phyloP scores from a whole-genome alignment of 148 eudicot genomes.

The Chenopodium berlandieri region DNA sequence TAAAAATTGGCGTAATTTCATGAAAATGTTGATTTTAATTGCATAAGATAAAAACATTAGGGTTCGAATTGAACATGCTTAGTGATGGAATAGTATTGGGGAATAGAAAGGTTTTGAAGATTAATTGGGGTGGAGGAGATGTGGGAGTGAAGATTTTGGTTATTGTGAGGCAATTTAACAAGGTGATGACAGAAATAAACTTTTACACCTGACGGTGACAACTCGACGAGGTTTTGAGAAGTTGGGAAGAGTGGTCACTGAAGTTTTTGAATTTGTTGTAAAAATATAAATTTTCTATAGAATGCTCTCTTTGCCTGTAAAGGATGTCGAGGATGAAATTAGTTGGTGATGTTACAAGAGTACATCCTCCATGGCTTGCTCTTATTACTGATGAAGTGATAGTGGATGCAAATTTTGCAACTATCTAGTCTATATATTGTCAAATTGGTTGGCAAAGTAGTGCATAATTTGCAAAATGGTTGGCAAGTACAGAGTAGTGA shows the following conservation, averaged over 20 bases:
- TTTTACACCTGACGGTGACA: neutral
- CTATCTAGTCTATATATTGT: no score
- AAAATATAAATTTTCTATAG: no score
- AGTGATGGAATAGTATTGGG: neutral
- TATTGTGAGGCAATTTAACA: neutral
- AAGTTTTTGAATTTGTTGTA: neutral
- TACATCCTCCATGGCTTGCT: no score
- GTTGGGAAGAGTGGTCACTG: neutral
- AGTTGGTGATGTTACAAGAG: no score
- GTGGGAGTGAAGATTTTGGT: neutral
- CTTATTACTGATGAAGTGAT: no score
- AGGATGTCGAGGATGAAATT: no score
- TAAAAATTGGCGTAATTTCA: neutral
- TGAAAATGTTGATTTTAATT: neutral
- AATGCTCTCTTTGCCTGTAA: no score
- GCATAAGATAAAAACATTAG: neutral
- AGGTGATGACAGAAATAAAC: neutral
- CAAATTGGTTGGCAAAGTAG: no score
- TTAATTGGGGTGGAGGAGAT: neutral
- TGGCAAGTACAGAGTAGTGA: no score
- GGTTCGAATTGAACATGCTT: neutral
- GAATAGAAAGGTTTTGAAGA: neutral
- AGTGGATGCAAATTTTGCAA: no score
- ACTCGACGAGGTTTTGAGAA: neutral
- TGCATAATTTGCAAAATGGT: no score